Base-by-base conservation (phyloP, 2,329 filamentous ascomycete genomes). In the Penicillium sp. region DNA sequence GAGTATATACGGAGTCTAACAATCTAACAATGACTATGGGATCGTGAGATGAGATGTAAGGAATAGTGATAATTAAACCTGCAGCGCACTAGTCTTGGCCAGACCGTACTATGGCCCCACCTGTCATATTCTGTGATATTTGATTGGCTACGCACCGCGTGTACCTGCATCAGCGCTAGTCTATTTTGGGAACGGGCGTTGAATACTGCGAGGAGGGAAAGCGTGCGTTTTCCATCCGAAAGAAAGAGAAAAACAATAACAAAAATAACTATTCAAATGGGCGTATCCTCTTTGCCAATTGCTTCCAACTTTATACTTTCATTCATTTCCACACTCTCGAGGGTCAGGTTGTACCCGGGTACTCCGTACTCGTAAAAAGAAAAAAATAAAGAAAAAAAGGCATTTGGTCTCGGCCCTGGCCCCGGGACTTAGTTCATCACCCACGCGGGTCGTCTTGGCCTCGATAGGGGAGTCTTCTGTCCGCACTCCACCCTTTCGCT, bases 381-480 rank as follows among this genome's bases (percentile, higher is more conserved):
- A 20, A 20, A 20, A 20, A 20, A 20, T 2, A 20, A 26, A 10
- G 28, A 46, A 37, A 14, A 40, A 18, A 34, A 34, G 18, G 16
- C 16, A 6, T 34, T 29, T 29, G 28, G 28, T 34, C 31, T 34
- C 31, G 31, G 31, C 42, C 43, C 47, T 38, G 42, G 44, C 44
- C 54, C 46, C 46, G 32, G 44, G 47, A 43, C 45, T 52, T 47
- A 44, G 8, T 55, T 57, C 47, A 48, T 51, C 48, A 53, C 47
- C 45, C 54, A 41, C 55, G 55, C 56, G 51, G 50, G 44, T 54
- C 38, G 54, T 50, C 52, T 54, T 52, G 47, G 46, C 52, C 49
- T 58, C 46, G 47, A 53, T 59, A 53, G 56, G 51, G 56, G 52
- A 44, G 40, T 44, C 45, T 47, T n/a, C n/a, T 47, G 52, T 49